Evolutionary conservation across 768 basidiomycete species (phyloP), one percentile per base, ranked within the genome.

Genomic region (Phylloporus rhodoxanthus): DNA sequence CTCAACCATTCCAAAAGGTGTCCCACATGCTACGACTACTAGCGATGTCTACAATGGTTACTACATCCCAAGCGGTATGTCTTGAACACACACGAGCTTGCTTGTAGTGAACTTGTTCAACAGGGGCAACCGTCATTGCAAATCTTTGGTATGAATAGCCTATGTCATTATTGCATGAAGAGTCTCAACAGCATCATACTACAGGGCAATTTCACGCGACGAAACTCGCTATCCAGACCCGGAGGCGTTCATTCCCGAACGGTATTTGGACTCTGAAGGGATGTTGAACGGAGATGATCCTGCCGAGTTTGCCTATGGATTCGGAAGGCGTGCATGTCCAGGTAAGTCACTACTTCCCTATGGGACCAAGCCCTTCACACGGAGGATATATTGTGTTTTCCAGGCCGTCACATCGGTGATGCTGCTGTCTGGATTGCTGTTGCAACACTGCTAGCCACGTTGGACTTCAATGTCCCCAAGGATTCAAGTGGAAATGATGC

Each of bases 21-120:
- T 28, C 28, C 2, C 28, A 10, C 28, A 5, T 28, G 28, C 25
- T 8, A 25, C 25, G 4, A 25, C 25, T 6, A 25, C 4, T 8
- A 25, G 5, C 28, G 28, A 28, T 28, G 10, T 28, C 14, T 75
- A 75, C 51, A 58, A 66, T 20, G 70, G 72, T 13, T 77, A 75
- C 50, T 61, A 75, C 9, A 82, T 82, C 33, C 80, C 80, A 1
- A 68, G 69, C 47, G 80, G 79, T 37, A 50, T 25, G 47, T 11
- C 20, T 13, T 4, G 21, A 2, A n/a, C 28, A 8, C 5, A 6
- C 10, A 11, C 17, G 0, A 14, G 11, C 17, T n/a, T 41, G 20
- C 7, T 20, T 25, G 21, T 11, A 9, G 14, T 26, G 14, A 23
- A 32, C 34, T 17, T 4, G 1, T 1, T 9, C 15, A 8, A 30